Evolutionary conservation across 2,329 filamentous ascomycete species (phyloP), one percentile per base, ranked within the genome.

Genomic region (Phialophora verrucosa): DNA sequence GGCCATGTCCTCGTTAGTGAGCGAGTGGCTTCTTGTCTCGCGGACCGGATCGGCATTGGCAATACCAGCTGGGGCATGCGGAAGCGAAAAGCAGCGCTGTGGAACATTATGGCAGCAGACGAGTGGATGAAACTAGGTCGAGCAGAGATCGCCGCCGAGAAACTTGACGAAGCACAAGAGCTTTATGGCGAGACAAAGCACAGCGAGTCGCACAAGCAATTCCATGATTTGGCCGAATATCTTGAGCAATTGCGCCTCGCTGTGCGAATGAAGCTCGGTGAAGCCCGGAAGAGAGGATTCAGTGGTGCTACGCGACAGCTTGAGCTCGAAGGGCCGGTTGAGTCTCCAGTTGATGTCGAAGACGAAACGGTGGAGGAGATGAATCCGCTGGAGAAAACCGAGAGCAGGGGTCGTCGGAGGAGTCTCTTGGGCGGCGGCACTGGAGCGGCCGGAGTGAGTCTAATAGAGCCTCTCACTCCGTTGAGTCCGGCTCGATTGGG

Each of bases 1-100:
- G 93, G 92, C 3, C 90, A 94, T 67, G 91, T 91, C 0, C 84
- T 99, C 12, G 83, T 97, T 72, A 92, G 90, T 61, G 94, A 99
- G 79, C 88, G 95, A 42, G 85, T 97, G 23, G 91, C 92, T 0
- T 87, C 90, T 2, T 97, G 92, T 79, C 97, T 94, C 78, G 87
- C 87, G 0, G 88, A 90, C 2, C 91, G 91, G 71, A 84, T 84
- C 29, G 89, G 91, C 2, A 80, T 88, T 3, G 89, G 90, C 0
- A 86, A 85, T 8, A 85, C 88, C 67, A 81, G 82, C 44, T 91
- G 89, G 83, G 93, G 93, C 17, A 84, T 85, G 8, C 85, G 94
- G 68, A 85, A 85, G 66, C 85, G 95, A 57, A 99, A 97, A 81
- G 91, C 93, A 1, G 95, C 91, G 0, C 86, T 96, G 70, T 99